A percentile compares a stretch with the other conserved stretches of the same genome.
phyloP scores from a whole-genome alignment of 1,139 yeast genomes.

The Candida mesenterica region DNA sequence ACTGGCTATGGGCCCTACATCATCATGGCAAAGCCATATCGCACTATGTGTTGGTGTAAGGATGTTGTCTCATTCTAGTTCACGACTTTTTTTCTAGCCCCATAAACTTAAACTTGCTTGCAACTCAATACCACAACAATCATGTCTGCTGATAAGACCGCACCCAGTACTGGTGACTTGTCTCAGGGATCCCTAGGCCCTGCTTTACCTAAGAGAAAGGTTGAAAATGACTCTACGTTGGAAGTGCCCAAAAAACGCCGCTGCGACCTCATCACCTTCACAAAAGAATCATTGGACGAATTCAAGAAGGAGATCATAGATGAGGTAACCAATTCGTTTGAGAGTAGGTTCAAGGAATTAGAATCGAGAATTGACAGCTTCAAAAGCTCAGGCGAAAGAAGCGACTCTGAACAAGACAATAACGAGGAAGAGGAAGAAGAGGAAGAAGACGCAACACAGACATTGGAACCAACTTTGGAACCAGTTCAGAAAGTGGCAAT shows the following conservation, averaged over 20 bases:
- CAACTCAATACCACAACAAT: too few species aligned
- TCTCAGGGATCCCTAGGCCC: slow-evolving; percentile 9
- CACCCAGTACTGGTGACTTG: background rate
- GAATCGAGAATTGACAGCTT: slow-evolving; percentile 22
- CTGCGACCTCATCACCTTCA: background rate
- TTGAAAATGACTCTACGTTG: background rate
- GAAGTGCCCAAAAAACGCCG: background rate
- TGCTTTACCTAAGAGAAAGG: slow-evolving; percentile 6
- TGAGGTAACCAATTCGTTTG: slow-evolving; percentile 1
- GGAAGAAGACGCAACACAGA: slow-evolving; percentile 1
- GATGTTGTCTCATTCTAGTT: too few species aligned
- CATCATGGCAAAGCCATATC: too few species aligned
- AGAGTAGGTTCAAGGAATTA: slow-evolving; percentile 15
- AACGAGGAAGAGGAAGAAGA: slow-evolving; percentile 1
- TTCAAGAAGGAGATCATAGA: slow-evolving; percentile 1
- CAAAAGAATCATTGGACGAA: background rate
- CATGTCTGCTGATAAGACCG: background rate
- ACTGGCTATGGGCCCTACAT: too few species aligned
- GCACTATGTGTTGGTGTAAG: too few species aligned
- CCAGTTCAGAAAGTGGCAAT: slow-evolving; percentile 1
- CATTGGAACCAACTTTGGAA: background rate
- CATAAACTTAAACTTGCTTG: too few species aligned
- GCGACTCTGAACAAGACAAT: background rate
- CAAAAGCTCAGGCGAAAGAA: slow-evolving; percentile 3
- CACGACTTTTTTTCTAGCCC: too few species aligned